Evolutionary conservation across 2,329 filamentous ascomycete species (phyloP).

Genomic region (Pestalotiopsis sp.): DNA sequence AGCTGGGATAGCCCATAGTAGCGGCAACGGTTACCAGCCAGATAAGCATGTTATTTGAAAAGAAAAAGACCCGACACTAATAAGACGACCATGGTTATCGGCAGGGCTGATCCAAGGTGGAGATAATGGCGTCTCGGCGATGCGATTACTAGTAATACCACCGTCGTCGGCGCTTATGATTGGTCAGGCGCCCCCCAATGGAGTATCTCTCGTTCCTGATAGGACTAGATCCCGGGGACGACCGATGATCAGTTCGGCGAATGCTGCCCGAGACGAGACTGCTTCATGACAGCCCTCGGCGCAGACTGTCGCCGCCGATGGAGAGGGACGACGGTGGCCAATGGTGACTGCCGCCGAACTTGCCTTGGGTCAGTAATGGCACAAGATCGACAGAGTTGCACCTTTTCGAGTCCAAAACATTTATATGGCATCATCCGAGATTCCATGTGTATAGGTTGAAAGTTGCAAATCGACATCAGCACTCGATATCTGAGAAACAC

Average conservation of each 20-base stretch:
- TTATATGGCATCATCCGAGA: not conserved
- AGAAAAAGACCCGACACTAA: not conserved
- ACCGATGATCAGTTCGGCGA: not conserved
- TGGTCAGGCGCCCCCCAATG: not conserved
- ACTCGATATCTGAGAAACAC: not conserved
- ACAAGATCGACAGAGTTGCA: not conserved
- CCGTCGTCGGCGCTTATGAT: not conserved
- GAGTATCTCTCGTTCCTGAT: conserved; percentile 1
- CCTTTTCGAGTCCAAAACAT: not conserved
- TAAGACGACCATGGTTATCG: not conserved
- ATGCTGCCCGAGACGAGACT: not conserved
- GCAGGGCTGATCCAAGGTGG: not conserved
- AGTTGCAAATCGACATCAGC: not conserved
- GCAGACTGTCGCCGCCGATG: not conserved
- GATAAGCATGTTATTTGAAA: not conserved
- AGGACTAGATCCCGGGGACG: not conserved
- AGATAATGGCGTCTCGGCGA: conserved; percentile 5
- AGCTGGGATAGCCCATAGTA: not conserved
- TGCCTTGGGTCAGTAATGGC: not conserved
- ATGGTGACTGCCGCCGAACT: not conserved
- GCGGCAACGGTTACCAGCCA: not conserved
- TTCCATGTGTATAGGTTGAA: no score
- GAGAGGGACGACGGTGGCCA: not conserved
- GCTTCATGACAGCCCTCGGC: not conserved
- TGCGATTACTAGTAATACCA: not conserved